Evolutionary conservation across 176 grass and related monocot genomes (phyloP).

Genomic region (Puccinellia tenuiflora): DNA sequence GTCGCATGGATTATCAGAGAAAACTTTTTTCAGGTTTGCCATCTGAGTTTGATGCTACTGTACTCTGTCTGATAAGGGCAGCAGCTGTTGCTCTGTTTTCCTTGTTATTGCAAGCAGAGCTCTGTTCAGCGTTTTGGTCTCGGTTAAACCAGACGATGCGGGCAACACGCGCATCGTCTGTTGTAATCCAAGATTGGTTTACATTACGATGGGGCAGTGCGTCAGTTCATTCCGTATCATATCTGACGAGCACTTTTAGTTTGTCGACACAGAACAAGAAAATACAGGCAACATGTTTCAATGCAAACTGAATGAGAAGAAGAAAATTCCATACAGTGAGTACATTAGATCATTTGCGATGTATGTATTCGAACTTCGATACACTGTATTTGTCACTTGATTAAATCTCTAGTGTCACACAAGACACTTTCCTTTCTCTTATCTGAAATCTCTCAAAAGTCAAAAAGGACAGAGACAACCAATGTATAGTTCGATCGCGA

Average conservation of each 20-base stretch:
- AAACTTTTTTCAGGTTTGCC: background rate
- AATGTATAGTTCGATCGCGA: slow-evolving; percentile 1
- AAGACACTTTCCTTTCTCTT: background rate
- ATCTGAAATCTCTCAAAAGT: background rate
- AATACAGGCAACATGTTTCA: background rate
- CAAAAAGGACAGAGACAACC: background rate
- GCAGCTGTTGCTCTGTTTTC: background rate
- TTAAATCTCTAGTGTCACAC: background rate
- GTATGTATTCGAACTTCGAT: background rate
- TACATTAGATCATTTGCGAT: background rate
- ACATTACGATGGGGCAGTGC: background rate
- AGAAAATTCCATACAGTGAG: background rate
- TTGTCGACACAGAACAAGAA: background rate
- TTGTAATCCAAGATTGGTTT: background rate
- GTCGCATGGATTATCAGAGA: no score
- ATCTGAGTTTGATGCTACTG: background rate
- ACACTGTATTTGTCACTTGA: background rate
- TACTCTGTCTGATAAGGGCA: background rate
- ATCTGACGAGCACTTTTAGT: background rate
- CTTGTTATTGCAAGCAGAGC: background rate
- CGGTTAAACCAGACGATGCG: background rate
- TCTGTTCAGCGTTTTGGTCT: background rate
- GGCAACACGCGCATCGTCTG: background rate
- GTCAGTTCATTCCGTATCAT: background rate
- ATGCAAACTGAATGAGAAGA: background rate